These are phyloP conservation scores for Skeletonema grethae DNA, from an alignment of 108 stramenopile species.

Conservation along the genomic window DNA sequence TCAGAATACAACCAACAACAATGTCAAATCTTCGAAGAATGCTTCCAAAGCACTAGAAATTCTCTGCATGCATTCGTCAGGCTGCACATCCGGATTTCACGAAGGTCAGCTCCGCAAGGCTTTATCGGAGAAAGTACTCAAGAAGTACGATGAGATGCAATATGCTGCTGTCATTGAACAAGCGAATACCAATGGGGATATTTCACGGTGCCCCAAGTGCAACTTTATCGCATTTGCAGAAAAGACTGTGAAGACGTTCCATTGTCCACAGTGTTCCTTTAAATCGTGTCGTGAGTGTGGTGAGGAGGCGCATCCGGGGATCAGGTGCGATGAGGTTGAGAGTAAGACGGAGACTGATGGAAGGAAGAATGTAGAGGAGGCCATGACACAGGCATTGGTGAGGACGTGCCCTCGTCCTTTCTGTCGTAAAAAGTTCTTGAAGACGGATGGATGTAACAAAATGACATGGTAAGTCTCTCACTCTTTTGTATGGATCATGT, in stretches of 20 bases:
- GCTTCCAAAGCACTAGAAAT: slow-evolving; percentile 52
- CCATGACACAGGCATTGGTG: slow-evolving; percentile 80
- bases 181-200: slow-evolving; percentile 49
- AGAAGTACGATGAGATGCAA: slow-evolving; percentile 83
- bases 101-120: slow-evolving; percentile 61
- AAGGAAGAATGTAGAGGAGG: slow-evolving; percentile 85
- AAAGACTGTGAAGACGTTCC: slow-evolving; percentile 23
- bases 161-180: slow-evolving; percentile 51
- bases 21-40: slow-evolving; percentile 7
- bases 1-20: slow-evolving; percentile 38
- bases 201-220: slow-evolving; percentile 79
- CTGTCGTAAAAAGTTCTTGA: slow-evolving; percentile 77
- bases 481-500: too few species aligned
- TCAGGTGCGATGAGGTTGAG: slow-evolving; percentile 80
- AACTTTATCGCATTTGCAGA: slow-evolving; percentile 65
- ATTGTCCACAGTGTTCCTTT: slow-evolving; percentile 61
- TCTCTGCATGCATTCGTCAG: slow-evolving; percentile 70
- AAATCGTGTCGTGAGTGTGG: slow-evolving; percentile 82
- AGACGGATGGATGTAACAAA: slow-evolving; percentile 81
- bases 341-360: slow-evolving; percentile 62
- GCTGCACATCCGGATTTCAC: slow-evolving; percentile 71
- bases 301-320: slow-evolving; percentile 74
- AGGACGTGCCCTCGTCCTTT: slow-evolving; percentile 69
- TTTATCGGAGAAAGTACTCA: slow-evolving; percentile 62
- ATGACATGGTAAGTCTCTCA: slow-evolving; percentile 60